Base-by-base conservation (phyloP, 306 rosid genomes). In the Canavalia gladiata region DNA sequence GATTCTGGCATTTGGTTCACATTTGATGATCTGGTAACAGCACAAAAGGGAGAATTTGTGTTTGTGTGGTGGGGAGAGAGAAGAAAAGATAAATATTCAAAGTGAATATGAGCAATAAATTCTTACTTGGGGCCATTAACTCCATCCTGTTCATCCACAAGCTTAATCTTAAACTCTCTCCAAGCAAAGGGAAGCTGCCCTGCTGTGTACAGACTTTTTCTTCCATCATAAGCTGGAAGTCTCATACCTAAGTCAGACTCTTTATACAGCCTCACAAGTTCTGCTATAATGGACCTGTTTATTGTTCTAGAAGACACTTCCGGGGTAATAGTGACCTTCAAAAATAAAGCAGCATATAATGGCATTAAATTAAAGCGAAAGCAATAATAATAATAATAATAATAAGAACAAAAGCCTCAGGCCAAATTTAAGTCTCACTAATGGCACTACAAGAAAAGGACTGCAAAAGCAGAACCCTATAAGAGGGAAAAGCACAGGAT, bases 191-290 rank as follows among this genome's bases (percentile, higher is more conserved):
- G 98, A 73, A 94, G 94, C 89, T 89, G 95, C 67, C 98, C 98
- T 80, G 98, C 98, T 18, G 97, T 92, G 90, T 94, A 94, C 83
- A 94, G 85, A 78, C 97, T 92, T 89, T 90, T 94, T 75, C 98
- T 87, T 83, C 98, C 98, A 87, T 94, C 98, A 86, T 92, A 94
- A 33, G 97, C 98, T 56, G 97, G 98, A 30, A 94, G 94, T 82
- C 97, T 90, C 92, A 76, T 90, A 72, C 94, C 98, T 43, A 94
- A 62, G 76, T 94, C 97, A 83, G 97, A 84, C 75, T 90, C 97
- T 82, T 79, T 89, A 81, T 94, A 87, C 86, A 90, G 72, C 68
- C 90, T 89, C 92, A 94, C 98, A 49, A 94, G 89, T 68, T 94
- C 98, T 3, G 92, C 94, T 87, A 94, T 88, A 30, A 94, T 92